Base-by-base conservation (phyloP, 2,329 filamentous ascomycete genomes). In the Exophiala aquamarina region DNA sequence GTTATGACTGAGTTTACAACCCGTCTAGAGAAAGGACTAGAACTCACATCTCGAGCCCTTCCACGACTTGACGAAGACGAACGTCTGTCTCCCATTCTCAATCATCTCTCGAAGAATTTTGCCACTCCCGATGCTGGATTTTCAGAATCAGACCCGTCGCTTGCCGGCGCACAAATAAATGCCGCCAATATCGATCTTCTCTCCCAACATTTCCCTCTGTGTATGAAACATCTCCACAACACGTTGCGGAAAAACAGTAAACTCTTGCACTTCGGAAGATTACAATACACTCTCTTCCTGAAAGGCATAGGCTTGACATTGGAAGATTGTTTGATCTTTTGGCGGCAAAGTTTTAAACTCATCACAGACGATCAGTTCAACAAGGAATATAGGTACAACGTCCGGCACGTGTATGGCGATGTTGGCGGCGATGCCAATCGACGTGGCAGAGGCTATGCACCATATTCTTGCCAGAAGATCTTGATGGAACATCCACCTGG, bases 351-450 rank as follows among this genome's bases (percentile, higher is more conserved):
- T 20, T 97, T 98, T 78, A 83, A 83, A 65, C 86, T 89, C 57
- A 82, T 94, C 55, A 91, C 88, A 0, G 93, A 97, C 62, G 92
- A 97, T 61, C 85, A 85, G 28, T 98, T 97, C 78, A 94, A 94
- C 70, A 97, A 96, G 64, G 90, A 96, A 65, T 97, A 98, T 71
- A 81, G 87, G 35, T 98, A 98, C 77, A 97, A 98, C 66, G 82
- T 97, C 48, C 87, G 91, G n/a, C 92, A 98, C 76, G 70, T 77
- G 1, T 98, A 97, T 66, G 93, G 93, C 57, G 92, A 97, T 61
- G 93, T 97, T 1, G 93, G 93, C 44, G 92, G 92, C 48, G 92
- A 97, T 68, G 78, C 83, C 15, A 96, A 95, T 64, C 81, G 92
- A 23, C 82, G 92, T 44, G 87, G 90, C 33, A 81, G 87, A 44